A percentile compares a stretch with the other conserved stretches of the same genome.
These are phyloP conservation scores for Leccinum pellstonianum DNA, from an alignment of 768 basidiomycete genomes.

Conservation along the genomic window DNA sequence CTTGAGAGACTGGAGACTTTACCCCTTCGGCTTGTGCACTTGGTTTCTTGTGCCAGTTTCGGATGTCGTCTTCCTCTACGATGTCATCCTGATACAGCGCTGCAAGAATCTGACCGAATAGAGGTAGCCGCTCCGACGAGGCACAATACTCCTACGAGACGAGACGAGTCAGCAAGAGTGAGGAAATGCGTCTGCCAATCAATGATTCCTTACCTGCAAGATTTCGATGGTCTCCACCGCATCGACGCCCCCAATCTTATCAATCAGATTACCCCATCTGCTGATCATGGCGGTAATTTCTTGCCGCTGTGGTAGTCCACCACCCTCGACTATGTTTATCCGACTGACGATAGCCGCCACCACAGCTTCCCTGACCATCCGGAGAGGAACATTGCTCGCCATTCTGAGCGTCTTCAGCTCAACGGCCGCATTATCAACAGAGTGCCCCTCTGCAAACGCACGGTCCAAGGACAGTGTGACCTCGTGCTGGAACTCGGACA, in stretches of 20 bases:
- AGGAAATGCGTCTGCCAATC: background rate
- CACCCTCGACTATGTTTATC: conserved; percentile 60
- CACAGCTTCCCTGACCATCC: conserved; percentile 86
- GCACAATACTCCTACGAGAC: conserved; percentile 61
- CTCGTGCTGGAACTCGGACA: conserved; percentile 73
- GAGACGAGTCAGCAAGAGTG: background rate
- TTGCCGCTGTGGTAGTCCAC: conserved; percentile 55
- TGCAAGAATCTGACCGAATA: conserved; percentile 85
- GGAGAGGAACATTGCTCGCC: conserved; percentile 90
- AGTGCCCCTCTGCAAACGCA: conserved; percentile 89
- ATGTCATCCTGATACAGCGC: conserved; percentile 91
- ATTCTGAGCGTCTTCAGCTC: conserved; percentile 96
- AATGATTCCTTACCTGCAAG: conserved; percentile 57
- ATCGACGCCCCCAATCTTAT: conserved; percentile 80
- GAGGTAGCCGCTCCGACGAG: conserved; percentile 55
- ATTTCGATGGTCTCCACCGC: conserved; percentile 74
- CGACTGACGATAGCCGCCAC: conserved; percentile 77
- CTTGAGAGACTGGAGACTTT: conserved; percentile 40
- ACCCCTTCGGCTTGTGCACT: conserved; percentile 52
- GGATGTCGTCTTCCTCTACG: conserved; percentile 86
- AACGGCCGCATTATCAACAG: conserved; percentile 88
- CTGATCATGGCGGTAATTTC: conserved; percentile 62
- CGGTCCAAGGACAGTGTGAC: conserved; percentile 85
- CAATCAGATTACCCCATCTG: conserved; percentile 83
- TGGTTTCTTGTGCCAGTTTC: conserved; percentile 74